These are phyloP conservation scores for Euphorbia lathyris DNA, from an alignment of 345 rosid species.

Conservation along the genomic window DNA sequence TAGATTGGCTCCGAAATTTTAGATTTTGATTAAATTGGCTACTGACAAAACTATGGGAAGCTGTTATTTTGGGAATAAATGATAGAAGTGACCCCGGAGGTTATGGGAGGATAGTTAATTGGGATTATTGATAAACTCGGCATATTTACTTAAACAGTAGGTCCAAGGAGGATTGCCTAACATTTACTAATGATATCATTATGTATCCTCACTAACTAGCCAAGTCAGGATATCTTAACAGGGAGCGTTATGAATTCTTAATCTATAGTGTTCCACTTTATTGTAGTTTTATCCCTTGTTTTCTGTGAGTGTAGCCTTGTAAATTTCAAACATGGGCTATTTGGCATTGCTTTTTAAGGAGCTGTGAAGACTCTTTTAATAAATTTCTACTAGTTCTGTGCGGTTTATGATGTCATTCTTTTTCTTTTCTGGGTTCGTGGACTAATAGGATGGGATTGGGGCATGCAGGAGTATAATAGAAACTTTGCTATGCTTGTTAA, in stretches of 20 bases:
- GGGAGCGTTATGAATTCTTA: background rate
- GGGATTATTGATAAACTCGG: background rate
- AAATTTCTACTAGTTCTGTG: background rate
- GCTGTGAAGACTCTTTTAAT: background rate
- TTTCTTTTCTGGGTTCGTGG: background rate
- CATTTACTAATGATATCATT: background rate
- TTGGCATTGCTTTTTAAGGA: background rate
- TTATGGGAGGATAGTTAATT: background rate
- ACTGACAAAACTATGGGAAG: background rate
- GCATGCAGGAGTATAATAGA: background rate
- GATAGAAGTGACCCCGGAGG: background rate
- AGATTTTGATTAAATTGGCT: background rate
- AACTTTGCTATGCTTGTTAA: background rate
- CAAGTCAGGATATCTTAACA: background rate
- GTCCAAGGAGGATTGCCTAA: background rate
- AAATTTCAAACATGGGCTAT: background rate
- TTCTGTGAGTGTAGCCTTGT: background rate
- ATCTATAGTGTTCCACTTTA: background rate
- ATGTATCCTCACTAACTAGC: background rate
- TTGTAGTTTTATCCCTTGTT: background rate
- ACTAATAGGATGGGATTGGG: background rate
- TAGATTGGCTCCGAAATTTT: background rate
- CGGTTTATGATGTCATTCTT: background rate
- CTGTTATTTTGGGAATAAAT: background rate
- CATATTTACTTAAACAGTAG: too few relatives aligned